A percentile compares a stretch with the other conserved stretches of the same genome.
Conservation (phyloP, 148 eudicot species). For the Camellia sinensis region DNA sequence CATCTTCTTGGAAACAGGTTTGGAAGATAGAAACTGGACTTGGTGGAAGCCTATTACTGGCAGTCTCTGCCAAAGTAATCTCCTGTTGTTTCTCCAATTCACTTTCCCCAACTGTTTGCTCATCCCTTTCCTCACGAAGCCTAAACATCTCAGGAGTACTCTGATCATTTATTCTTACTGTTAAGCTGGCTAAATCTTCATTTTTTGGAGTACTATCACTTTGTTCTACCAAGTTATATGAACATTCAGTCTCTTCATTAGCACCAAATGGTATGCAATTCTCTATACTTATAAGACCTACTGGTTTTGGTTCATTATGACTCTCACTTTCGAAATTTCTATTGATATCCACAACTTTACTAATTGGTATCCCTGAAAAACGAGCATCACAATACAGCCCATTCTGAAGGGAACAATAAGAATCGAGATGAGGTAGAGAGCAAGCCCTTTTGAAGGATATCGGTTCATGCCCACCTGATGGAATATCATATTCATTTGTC, state of each 20-base stretch:
- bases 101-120: slow-evolving; percentile 1
- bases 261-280: background rate
- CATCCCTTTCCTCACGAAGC: slow-evolving; percentile 13
- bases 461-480: slow-evolving; percentile 26
- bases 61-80: background rate
- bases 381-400: slow-evolving; percentile 28
- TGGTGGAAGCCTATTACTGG: background rate
- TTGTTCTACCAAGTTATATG: background rate
- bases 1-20: slow-evolving; percentile 16
- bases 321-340: slow-evolving; percentile 8
- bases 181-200: slow-evolving; percentile 12
- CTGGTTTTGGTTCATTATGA: slow-evolving; percentile 18
- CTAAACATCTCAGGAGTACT: background rate
- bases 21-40: slow-evolving; percentile 5
- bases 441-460: slow-evolving; percentile 42
- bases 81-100: slow-evolving; percentile 16
- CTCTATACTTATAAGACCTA: background rate
- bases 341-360: slow-evolving; percentile 15
- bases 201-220: background rate
- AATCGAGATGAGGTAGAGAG: slow-evolving; percentile 43
- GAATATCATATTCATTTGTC: slow-evolving; percentile 44
- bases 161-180: background rate
- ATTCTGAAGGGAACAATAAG: slow-evolving; percentile 18
- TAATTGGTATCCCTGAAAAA: slow-evolving; percentile 2
- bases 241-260: background rate